Evolutionary conservation across 768 basidiomycete genomes (phyloP).

Genomic region (Cubamyces lactineus): DNA sequence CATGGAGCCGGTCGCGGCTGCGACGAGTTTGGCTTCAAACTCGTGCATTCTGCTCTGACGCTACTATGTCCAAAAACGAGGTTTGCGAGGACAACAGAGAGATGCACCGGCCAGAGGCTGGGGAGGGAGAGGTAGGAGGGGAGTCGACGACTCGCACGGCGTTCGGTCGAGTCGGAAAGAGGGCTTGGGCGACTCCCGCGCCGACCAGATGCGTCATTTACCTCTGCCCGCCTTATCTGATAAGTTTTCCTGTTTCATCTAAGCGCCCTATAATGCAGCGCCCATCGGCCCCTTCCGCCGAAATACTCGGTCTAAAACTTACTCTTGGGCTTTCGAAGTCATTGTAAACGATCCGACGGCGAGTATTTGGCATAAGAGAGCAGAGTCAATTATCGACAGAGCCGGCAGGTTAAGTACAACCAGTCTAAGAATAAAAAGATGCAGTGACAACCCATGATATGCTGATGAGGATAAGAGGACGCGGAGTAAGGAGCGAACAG

Average conservation of each 20-base stretch:
- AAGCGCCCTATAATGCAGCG: constrained; percentile 1
- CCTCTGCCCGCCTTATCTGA: constrained; percentile 16
- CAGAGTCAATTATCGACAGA: constrained; percentile 22
- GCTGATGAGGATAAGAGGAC: constrained; percentile 14
- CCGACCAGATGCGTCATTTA: constrained; percentile 21
- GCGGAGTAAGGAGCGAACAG: constrained; percentile 24
- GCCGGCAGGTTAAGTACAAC: constrained; percentile 27
- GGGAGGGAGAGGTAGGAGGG: not conserved
- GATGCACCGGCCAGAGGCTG: not conserved
- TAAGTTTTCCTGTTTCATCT: constrained; percentile 11
- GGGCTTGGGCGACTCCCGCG: constrained; percentile 14
- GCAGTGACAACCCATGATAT: constrained; percentile 25
- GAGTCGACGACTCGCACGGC: constrained; percentile 16
- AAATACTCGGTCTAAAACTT: not conserved
- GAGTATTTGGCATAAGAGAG: not conserved
- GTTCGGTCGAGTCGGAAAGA: constrained; percentile 10
- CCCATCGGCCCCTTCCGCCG: not conserved
- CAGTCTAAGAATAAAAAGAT: constrained; percentile 27
- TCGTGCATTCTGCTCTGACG: constrained; percentile 55
- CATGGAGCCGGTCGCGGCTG: constrained; percentile 78
- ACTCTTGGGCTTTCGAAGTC: too few species aligned
- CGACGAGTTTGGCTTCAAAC: constrained; percentile 78
- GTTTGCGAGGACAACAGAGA: not conserved
- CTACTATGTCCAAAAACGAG: not conserved
- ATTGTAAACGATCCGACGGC: not conserved